A percentile compares a stretch with the other conserved stretches of the same genome.
Conservation (phyloP, 2,329 filamentous ascomycete species). For the Corynespora cassiicola region DNA sequence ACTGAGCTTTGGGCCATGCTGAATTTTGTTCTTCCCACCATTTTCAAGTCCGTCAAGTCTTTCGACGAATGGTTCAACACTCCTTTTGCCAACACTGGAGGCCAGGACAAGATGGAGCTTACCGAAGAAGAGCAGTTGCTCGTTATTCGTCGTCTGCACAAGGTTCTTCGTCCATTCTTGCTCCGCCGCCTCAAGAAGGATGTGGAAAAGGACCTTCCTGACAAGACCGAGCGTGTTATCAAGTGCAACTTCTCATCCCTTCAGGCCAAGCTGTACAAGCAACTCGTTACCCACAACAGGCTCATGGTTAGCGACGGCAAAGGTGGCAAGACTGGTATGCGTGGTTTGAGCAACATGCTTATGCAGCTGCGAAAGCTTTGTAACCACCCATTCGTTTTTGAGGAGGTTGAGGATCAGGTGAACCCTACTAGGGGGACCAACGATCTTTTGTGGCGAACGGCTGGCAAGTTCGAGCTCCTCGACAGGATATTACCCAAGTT, state of each 20-base stretch:
- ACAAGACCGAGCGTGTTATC: slow-evolving; percentile 99
- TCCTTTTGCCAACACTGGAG: slow-evolving; percentile 96
- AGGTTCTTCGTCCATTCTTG: slow-evolving; percentile 95
- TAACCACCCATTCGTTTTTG: slow-evolving; percentile 98
- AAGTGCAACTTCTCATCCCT: slow-evolving; percentile 98
- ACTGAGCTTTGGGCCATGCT: slow-evolving; percentile 96
- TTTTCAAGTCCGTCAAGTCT: slow-evolving; percentile 98
- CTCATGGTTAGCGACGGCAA: slow-evolving; percentile 94
- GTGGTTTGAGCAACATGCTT: slow-evolving; percentile 98
- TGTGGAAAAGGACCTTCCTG: slow-evolving; percentile 96
- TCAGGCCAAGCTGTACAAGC: slow-evolving; percentile 93
- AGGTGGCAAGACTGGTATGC: slow-evolving; percentile 91
- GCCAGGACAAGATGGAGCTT: slow-evolving; percentile 98
- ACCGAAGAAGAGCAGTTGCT: slow-evolving; percentile 99
- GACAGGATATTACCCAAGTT: slow-evolving; percentile 95
- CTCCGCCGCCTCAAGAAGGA: slow-evolving; percentile 99
- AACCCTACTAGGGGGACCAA: slow-evolving; percentile 89
- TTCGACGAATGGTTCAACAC: slow-evolving; percentile 99
- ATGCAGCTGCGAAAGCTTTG: slow-evolving; percentile 99
- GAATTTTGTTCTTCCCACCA: slow-evolving; percentile 97
- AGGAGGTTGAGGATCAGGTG: slow-evolving; percentile 97
- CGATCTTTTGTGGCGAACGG: slow-evolving; percentile 91
- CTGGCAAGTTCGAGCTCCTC: slow-evolving; percentile 95
- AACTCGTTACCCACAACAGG: slow-evolving; percentile 95
- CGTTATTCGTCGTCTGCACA: slow-evolving; percentile 96